Evolutionary conservation across 148 eudicot genomes (phyloP).

Genomic region (Silene conica): DNA sequence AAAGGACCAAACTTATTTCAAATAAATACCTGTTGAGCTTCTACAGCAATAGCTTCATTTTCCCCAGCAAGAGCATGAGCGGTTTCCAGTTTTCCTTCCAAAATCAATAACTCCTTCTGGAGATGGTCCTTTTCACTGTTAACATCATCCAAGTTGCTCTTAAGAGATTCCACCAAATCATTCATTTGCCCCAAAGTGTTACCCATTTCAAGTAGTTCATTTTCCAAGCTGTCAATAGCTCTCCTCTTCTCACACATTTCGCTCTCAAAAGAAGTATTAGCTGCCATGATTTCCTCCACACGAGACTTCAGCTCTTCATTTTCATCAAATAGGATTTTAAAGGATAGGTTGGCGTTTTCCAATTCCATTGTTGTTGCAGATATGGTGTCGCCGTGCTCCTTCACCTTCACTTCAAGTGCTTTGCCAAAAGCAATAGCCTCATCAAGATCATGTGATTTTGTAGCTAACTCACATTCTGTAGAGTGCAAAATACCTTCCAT

Average conservation of each 20-base stretch:
- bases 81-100: constrained; percentile 72
- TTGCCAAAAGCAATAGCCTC: constrained; percentile 37
- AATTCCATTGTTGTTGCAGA: constrained; percentile 49
- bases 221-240: constrained; percentile 46
- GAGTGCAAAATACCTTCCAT: constrained; percentile 40
- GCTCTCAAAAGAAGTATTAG: constrained; percentile 44
- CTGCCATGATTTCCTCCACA: constrained; percentile 37
- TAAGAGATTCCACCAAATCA: constrained; percentile 46
- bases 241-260: constrained; percentile 49
- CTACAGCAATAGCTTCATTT: constrained; percentile 66
- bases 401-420: constrained; percentile 51
- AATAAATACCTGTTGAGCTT: constrained; percentile 66
- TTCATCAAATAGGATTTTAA: constrained; percentile 39
- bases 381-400: constrained; percentile 45
- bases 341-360: constrained; percentile 38
- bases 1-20: neutral
- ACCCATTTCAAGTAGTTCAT: constrained; percentile 56
- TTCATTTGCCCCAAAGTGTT: constrained; percentile 43
- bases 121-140: constrained; percentile 52
- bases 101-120: constrained; percentile 32
- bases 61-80: constrained; percentile 73
- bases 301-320: constrained; percentile 43
- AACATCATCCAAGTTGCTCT: constrained; percentile 43
- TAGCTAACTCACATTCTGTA: constrained; percentile 47
- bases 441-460: constrained; percentile 45